Evolutionary conservation across 2,329 filamentous ascomycete species (phyloP).

Genomic region (Epichloe aotearoae): DNA sequence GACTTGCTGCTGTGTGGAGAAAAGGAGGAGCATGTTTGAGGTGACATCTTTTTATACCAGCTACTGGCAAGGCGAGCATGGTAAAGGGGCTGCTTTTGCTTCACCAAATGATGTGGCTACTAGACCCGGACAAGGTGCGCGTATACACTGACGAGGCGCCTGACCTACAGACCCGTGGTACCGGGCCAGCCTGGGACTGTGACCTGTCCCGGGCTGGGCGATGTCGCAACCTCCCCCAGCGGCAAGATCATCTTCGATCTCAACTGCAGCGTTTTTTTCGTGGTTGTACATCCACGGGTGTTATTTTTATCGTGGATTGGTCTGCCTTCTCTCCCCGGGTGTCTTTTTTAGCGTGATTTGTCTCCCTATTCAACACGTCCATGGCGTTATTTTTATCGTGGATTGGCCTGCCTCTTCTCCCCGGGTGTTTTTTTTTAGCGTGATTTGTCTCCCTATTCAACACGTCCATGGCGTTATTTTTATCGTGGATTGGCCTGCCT

Average conservation of each 20-base stretch:
- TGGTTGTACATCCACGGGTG: not conserved
- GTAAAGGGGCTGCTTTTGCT: slow-evolving; percentile 3
- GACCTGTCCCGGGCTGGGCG: slow-evolving; percentile 2
- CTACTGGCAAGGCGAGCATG: not conserved
- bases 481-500: too few relatives aligned
- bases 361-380: too few relatives aligned
- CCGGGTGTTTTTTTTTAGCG: too few relatives aligned
- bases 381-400: too few relatives aligned
- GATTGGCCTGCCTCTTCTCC: too few relatives aligned
- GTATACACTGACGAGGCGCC: not conserved
- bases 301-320: not conserved
- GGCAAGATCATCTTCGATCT: not conserved
- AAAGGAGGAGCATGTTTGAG: not conserved
- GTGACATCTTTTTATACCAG: slow-evolving; percentile 4
- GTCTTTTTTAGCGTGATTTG: too few relatives aligned
- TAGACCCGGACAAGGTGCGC: slow-evolving; percentile 4
- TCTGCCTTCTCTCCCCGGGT: too few relatives aligned
- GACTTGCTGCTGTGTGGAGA: too few relatives aligned
- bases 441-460: too few relatives aligned
- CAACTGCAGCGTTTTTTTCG: not conserved
- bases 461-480: too few relatives aligned
- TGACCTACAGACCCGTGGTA: slow-evolving; percentile 5
- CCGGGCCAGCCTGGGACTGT: slow-evolving; percentile 2
- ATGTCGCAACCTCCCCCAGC: not conserved
- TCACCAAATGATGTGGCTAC: not conserved